Base-by-base conservation (phyloP, 2,329 filamentous ascomycete genomes). In the Cordyceps cateniannulata region DNA sequence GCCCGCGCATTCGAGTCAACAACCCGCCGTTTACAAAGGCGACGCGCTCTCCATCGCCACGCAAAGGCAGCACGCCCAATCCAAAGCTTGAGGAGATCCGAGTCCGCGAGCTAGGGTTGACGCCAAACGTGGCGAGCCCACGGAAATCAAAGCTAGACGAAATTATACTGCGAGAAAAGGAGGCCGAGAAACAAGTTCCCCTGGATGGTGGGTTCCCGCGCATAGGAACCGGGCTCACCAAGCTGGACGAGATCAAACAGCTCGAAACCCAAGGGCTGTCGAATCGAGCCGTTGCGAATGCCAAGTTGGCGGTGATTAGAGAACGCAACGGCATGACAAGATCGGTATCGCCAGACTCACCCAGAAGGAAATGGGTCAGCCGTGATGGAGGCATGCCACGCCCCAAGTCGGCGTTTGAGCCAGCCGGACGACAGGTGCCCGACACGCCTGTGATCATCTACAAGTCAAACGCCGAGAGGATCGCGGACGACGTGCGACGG, bases 231-330 rank as follows among this genome's bases (percentile, higher is more conserved):
- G 57, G 57, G 9, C 81, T 78, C 63, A 76, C 74, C n/a, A 79
- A 77, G 54, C 66, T 83, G 9, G 80, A 83, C 48, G 78, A 81
- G 27, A 77, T 84, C 50, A 71, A 74, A 42, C 72, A 73, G 49
- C 71, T 73, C 24, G 79, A 82, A 65, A 71, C 71, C 51, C 72
- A 76, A 32, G 75, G 74, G 2, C 65, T 79, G 27, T 79, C 82
- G 5, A 78, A 71, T 60, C 74, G 77, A 56, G 76, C 77, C 1
- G 68, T 81, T 18, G 77, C 81, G n/a, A 75, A 76, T 7, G 77
- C 78, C 58, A 75, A 76, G 35, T 70, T 85, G 3, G 81, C 79
- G 38, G 81, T 83, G 68, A 83, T 83, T 59, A 75, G 77, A 44
- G 78, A 81, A 59, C 74, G 71, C 61, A 82, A 84, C 66, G 75